Conservation (phyloP, 768 basidiomycete species). For the Mrakia gelida region DNA sequence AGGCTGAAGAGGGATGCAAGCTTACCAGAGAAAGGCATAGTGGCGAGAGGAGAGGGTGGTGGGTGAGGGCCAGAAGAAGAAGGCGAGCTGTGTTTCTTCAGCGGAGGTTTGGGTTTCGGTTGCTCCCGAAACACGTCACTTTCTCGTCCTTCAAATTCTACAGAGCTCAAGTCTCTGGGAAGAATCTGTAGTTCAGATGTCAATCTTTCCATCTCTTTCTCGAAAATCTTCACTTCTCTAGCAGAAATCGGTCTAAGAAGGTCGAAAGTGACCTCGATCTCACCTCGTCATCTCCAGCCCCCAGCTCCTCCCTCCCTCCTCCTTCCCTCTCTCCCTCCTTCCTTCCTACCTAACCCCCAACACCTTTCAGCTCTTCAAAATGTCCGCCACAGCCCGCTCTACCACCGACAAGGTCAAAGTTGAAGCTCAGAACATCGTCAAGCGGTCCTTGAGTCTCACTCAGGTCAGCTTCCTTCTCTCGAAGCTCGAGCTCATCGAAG, state of each 20-base stretch:
- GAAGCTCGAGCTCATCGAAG: not conserved
- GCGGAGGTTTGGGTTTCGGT: not conserved
- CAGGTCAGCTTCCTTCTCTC: not conserved
- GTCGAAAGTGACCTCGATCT: not conserved
- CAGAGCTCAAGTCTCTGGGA: too few relatives aligned
- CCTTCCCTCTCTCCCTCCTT: not conserved
- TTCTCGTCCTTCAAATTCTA: too few relatives aligned
- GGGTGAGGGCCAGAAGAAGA: not conserved
- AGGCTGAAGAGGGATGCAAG: too few relatives aligned
- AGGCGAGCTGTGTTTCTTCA: too few relatives aligned
- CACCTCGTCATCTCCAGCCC: not conserved
- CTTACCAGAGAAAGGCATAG: not conserved
- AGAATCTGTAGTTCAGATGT: too few relatives aligned
- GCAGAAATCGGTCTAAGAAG: not conserved
- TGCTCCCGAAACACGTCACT: too few relatives aligned
- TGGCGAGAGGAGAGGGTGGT: not conserved
- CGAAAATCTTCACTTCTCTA: not conserved
- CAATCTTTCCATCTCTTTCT: not conserved
- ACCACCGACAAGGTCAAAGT: conserved; percentile 4
- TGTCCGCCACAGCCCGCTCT: not conserved
- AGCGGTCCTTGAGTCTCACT: conserved; percentile 1
- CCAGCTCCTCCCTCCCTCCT: not conserved
- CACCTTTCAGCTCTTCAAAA: not conserved
- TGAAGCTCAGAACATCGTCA: conserved; percentile 7
- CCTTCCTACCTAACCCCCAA: not conserved